A percentile compares a stretch with the other conserved stretches of the same genome.
These are phyloP conservation scores for Aureobasidium sp. DNA, from an alignment of 2,329 filamentous ascomycete species.

Conservation along the genomic window DNA sequence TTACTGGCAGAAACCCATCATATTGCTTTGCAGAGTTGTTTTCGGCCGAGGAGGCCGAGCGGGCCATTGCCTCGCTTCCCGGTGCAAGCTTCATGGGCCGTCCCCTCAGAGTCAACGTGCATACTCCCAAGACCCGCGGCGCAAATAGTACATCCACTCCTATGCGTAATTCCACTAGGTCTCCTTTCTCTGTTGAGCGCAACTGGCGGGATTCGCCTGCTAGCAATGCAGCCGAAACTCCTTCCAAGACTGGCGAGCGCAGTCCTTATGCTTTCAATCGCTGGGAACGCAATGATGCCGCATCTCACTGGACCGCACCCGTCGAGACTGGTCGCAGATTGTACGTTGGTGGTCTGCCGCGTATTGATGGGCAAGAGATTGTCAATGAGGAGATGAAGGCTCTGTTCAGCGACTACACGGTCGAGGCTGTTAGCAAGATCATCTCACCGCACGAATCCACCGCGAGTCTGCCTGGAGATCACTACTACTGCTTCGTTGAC, in stretches of 20 bases:
- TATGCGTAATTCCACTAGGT: not conserved
- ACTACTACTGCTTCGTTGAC: slow-evolving; percentile 30
- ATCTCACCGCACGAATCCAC: slow-evolving; percentile 21
- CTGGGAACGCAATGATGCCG: slow-evolving; percentile 37
- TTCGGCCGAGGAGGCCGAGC: slow-evolving; percentile 49
- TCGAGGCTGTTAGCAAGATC: slow-evolving; percentile 44
- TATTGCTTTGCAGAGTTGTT: slow-evolving; percentile 69
- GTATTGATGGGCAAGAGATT: slow-evolving; percentile 36
- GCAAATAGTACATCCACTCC: slow-evolving; percentile 7
- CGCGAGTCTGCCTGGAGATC: slow-evolving; percentile 15
- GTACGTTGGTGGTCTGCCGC: slow-evolving; percentile 43
- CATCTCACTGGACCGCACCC: slow-evolving; percentile 27
- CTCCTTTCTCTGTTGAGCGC: not conserved
- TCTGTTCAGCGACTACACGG: slow-evolving; percentile 40
- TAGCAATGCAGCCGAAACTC: not conserved
- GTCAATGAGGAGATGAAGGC: slow-evolving; percentile 37
- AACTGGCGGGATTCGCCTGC: not conserved
- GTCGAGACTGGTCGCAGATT: slow-evolving; percentile 36
- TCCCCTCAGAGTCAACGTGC: slow-evolving; percentile 52
- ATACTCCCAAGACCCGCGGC: slow-evolving; percentile 19
- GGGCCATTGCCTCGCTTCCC: slow-evolving; percentile 51
- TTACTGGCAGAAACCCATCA: slow-evolving; percentile 61
- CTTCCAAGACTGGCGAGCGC: not conserved
- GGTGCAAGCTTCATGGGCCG: slow-evolving; percentile 51
- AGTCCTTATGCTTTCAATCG: slow-evolving; percentile 31